A percentile compares a stretch with the other conserved stretches of the same genome.
These are phyloP conservation scores for Cyphellophora attinorum DNA, from an alignment of 2,329 filamentous ascomycete species.

Conservation along the genomic window DNA sequence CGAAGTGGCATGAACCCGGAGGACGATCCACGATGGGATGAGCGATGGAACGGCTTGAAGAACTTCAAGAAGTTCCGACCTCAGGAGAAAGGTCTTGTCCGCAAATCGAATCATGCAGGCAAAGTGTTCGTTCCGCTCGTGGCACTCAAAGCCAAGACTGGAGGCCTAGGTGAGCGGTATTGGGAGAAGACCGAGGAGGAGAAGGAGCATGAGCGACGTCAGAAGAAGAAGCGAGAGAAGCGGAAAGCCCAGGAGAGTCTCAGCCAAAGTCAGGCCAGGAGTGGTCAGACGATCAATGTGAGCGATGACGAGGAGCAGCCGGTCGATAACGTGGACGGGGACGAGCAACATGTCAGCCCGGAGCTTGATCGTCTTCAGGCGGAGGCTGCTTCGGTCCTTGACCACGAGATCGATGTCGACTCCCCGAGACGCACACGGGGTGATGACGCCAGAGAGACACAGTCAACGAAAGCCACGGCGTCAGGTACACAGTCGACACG, in stretches of 20 bases:
- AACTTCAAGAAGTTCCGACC: slow-evolving; percentile 87
- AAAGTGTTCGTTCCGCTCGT: slow-evolving; percentile 61
- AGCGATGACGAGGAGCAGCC: slow-evolving; percentile 19
- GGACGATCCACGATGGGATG: slow-evolving; percentile 64
- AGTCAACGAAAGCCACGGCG: slow-evolving; percentile 1
- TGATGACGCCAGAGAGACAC: slow-evolving; percentile 5
- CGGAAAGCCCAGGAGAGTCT: slow-evolving; percentile 12
- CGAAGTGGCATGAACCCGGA: slow-evolving; percentile 18
- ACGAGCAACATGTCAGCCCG: slow-evolving; percentile 5
- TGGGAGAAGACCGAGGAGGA: slow-evolving; percentile 43
- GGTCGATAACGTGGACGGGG: slow-evolving; percentile 10
- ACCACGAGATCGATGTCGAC: slow-evolving; percentile 16
- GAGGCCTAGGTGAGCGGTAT: slow-evolving; percentile 66
- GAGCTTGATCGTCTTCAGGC: slow-evolving; percentile 11
- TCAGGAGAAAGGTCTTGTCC: slow-evolving; percentile 38
- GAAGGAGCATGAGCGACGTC: slow-evolving; percentile 19
- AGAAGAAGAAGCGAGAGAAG: slow-evolving; percentile 22
- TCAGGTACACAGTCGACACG: not conserved
- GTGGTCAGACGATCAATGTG: slow-evolving; percentile 10
- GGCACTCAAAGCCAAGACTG: slow-evolving; percentile 60
- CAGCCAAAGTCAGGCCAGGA: slow-evolving; percentile 14
- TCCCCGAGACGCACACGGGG: slow-evolving; percentile 17
- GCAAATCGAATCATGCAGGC: slow-evolving; percentile 19
- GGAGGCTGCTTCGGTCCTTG: slow-evolving; percentile 17
- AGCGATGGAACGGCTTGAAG: slow-evolving; percentile 83